Conservation (phyloP, 495 filamentous ascomycete genomes). For the Baudoinia panamericana region DNA sequence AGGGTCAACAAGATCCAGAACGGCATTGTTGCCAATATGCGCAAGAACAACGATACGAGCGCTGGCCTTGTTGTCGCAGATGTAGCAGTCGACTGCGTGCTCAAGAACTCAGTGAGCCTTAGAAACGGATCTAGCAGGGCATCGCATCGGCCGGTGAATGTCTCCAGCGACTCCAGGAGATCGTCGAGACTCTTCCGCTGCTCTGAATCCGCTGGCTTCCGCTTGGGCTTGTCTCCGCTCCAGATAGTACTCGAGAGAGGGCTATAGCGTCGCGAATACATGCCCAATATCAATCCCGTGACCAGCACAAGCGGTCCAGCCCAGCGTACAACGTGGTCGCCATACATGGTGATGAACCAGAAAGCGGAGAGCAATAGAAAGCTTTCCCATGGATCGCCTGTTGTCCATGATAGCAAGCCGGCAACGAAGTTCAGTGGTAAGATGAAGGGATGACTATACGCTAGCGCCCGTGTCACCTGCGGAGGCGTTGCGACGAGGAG, state of each 20-base stretch:
- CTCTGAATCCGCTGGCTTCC: conserved; percentile 40
- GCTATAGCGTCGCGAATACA: conserved; percentile 85
- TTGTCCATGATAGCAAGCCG: conserved; percentile 85
- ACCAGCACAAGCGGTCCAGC: conserved; percentile 77
- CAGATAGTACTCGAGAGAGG: conserved; percentile 76
- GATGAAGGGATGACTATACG: conserved; percentile 88
- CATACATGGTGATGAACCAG: conserved; percentile 77
- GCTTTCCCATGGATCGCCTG: conserved; percentile 87
- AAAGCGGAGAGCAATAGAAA: conserved; percentile 76
- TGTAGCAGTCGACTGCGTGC: conserved; percentile 79
- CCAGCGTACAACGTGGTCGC: conserved; percentile 62
- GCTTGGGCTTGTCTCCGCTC: conserved; percentile 46
- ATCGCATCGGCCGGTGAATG: conserved; percentile 81
- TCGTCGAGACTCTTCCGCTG: conserved; percentile 85
- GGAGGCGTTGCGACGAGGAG: conserved; percentile 87
- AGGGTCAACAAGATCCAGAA: conserved; percentile 74
- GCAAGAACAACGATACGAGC: conserved; percentile 75
- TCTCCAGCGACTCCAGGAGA: conserved; percentile 82
- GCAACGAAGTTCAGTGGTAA: conserved; percentile 69
- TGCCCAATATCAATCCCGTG: conserved; percentile 64
- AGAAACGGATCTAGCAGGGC: conserved; percentile 80
- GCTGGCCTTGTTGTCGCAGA: conserved; percentile 87
- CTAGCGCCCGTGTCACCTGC: conserved; percentile 78
- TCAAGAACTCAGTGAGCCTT: conserved; percentile 81
- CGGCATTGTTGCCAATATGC: conserved; percentile 76